Percentiles rank a stretch among this genome's conserved stretches.
Conservation (phyloP, 2,329 filamentous ascomycete genomes). For the Leptoxyphium fumago region DNA sequence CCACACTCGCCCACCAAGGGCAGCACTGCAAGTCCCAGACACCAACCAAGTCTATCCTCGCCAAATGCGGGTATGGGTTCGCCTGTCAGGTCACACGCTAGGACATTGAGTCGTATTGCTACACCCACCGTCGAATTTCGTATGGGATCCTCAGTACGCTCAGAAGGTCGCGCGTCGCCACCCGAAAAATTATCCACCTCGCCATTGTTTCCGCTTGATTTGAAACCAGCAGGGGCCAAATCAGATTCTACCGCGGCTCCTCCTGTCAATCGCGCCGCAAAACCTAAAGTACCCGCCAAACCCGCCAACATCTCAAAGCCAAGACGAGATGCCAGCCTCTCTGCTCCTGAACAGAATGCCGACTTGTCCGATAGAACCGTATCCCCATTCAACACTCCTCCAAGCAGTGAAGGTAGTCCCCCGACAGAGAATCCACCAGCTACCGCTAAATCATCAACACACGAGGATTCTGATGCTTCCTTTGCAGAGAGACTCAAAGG, state of each 20-base stretch:
- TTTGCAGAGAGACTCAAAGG: conserved; percentile 13
- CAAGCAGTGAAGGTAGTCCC: conserved; percentile 51
- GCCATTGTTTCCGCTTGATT: conserved; percentile 1
- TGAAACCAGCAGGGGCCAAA: conserved; percentile 3
- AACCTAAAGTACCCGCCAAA: conserved; percentile 46
- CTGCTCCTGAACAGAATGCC: conserved; percentile 26
- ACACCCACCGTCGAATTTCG: conserved; percentile 28
- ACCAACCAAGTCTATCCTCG: conserved; percentile 5
- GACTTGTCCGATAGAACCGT: conserved; percentile 30
- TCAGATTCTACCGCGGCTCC: conserved; percentile 41
- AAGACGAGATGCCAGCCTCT: conserved; percentile 12
- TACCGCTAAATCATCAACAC: conserved; percentile 1
- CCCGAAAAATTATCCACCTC: background rate
- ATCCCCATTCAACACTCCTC: conserved; percentile 80
- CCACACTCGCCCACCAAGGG: conserved; percentile 44
- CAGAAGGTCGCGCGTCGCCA: conserved; percentile 7
- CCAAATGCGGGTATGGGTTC: conserved; percentile 13
- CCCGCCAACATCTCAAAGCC: conserved; percentile 11
- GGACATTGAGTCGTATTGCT: conserved; percentile 24
- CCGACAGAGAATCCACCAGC: conserved; percentile 9
- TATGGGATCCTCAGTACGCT: conserved; percentile 20
- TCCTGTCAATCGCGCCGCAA: conserved; percentile 66
- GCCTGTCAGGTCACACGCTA: conserved; percentile 19
- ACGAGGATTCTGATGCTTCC: conserved; percentile 11
- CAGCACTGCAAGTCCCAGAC: background rate